Conservation (phyloP, 169 alveolate species). For the Plasmodium gaboni region DNA sequence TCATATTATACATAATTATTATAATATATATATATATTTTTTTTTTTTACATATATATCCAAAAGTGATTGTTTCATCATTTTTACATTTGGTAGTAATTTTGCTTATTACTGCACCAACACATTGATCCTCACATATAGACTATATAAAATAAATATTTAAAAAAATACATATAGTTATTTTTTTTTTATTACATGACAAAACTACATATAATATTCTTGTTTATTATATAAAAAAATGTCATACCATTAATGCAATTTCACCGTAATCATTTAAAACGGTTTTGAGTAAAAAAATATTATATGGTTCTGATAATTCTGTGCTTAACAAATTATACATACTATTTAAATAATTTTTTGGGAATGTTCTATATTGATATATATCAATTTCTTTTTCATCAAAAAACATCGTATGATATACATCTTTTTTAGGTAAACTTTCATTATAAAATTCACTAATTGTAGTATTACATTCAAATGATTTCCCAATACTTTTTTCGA, state of each 20-base stretch:
- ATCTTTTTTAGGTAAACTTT: constrained; percentile 17
- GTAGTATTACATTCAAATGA: constrained; percentile 7
- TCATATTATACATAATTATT: constrained; percentile 11
- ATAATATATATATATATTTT: not conserved
- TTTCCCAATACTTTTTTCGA: constrained; percentile 33
- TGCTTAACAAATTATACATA: constrained; percentile 50
- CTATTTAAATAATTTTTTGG: constrained; percentile 68
- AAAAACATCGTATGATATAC: constrained; percentile 45
- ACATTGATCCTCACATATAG: constrained; percentile 55
- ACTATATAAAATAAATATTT: constrained; percentile 19
- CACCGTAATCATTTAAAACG: constrained; percentile 46
- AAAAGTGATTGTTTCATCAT: constrained; percentile 53
- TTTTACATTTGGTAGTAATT: constrained; percentile 56
- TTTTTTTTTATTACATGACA: not conserved
- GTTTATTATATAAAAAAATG: constrained; percentile 12
- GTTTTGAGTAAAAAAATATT: constrained; percentile 72
- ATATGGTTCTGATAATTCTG: constrained; percentile 76
- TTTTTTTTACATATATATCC: constrained; percentile 75
- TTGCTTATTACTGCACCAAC: constrained; percentile 73
- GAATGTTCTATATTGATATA: constrained; percentile 61
- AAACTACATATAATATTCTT: too few relatives aligned
- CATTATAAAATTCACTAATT: not conserved
- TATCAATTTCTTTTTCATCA: constrained; percentile 48
- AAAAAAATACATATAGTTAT: not conserved
- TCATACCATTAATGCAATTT: constrained; percentile 70